Conservation (phyloP, 345 rosid species). For the Erodium maritimum region DNA sequence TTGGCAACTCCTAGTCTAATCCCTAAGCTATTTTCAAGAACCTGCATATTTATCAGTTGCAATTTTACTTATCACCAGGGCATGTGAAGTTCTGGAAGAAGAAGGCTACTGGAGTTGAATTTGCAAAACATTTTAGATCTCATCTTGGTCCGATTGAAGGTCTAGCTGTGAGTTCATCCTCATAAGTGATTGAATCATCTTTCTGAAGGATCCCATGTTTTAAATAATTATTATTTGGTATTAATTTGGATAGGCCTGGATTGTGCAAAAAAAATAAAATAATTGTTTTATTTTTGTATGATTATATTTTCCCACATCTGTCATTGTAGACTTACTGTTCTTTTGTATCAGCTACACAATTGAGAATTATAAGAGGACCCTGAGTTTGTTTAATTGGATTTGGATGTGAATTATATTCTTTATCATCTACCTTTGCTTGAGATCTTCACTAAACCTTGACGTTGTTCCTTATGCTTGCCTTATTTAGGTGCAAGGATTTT, state of each 20-base stretch:
- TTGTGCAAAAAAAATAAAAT: no score
- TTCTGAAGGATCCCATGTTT: not conserved
- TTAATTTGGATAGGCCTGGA: no score
- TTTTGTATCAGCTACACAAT: not conserved
- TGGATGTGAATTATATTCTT: no score
- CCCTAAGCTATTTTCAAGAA: no score
- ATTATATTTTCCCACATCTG: no score
- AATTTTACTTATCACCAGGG: conserved; percentile 26
- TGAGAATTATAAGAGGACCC: not conserved
- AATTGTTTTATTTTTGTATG: no score
- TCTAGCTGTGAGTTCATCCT: conserved; percentile 53
- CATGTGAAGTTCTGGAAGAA: conserved; percentile 99
- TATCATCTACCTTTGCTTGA: no score
- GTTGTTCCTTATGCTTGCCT: no score
- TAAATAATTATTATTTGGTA: no score
- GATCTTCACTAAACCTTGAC: no score
- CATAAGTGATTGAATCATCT: not conserved
- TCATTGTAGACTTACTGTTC: not conserved
- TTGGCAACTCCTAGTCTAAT: no score
- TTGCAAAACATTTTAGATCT: conserved; percentile 94
- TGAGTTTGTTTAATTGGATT: not conserved
- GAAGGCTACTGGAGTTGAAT: conserved; percentile 69
- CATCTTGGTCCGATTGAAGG: conserved; percentile 96
- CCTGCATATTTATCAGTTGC: not conserved
- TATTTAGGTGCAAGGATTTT: no score